These are phyloP conservation scores for Trametes maxima DNA, from an alignment of 768 basidiomycete species.

Conservation along the genomic window DNA sequence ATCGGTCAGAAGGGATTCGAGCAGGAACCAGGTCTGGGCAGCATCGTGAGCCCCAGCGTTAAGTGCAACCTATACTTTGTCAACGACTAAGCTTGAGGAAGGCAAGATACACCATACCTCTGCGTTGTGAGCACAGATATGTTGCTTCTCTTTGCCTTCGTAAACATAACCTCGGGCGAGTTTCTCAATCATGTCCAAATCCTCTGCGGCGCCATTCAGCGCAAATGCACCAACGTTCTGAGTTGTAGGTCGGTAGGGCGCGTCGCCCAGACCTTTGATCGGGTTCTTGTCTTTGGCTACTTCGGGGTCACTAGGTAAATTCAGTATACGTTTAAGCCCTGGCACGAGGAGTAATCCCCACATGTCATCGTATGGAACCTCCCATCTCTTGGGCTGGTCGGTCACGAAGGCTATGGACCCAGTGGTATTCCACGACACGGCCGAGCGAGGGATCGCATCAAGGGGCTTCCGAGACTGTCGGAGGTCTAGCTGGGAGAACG, in stretches of 20 bases:
- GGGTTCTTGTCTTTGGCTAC: constrained; percentile 36
- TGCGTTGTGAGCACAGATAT: constrained; percentile 63
- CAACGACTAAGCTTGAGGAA: background rate
- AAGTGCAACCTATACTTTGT: constrained; percentile 43
- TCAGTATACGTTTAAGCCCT: background rate
- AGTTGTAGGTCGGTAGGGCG: constrained; percentile 46
- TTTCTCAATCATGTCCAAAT: constrained; percentile 51
- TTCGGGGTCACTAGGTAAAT: constrained; percentile 38
- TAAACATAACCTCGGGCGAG: constrained; percentile 70
- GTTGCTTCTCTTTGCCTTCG: constrained; percentile 46
- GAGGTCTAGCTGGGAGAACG: constrained; percentile 79
- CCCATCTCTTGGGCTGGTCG: constrained; percentile 54
- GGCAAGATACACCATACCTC: constrained; percentile 39
- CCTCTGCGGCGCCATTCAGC: constrained; percentile 39
- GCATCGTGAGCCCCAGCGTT: constrained; percentile 55
- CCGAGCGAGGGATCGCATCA: constrained; percentile 64
- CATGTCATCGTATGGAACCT: constrained; percentile 83
- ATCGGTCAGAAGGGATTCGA: constrained; percentile 58
- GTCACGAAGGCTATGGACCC: constrained; percentile 70
- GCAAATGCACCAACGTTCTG: constrained; percentile 63
- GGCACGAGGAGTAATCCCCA: constrained; percentile 37
- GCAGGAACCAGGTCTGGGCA: constrained; percentile 68
- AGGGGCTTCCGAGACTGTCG: constrained; percentile 64
- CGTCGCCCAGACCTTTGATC: constrained; percentile 64
- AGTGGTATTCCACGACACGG: constrained; percentile 65